These are phyloP conservation scores for Naganishia sp. DNA, from an alignment of 1,284 basidiomycete species.

Conservation along the genomic window DNA sequence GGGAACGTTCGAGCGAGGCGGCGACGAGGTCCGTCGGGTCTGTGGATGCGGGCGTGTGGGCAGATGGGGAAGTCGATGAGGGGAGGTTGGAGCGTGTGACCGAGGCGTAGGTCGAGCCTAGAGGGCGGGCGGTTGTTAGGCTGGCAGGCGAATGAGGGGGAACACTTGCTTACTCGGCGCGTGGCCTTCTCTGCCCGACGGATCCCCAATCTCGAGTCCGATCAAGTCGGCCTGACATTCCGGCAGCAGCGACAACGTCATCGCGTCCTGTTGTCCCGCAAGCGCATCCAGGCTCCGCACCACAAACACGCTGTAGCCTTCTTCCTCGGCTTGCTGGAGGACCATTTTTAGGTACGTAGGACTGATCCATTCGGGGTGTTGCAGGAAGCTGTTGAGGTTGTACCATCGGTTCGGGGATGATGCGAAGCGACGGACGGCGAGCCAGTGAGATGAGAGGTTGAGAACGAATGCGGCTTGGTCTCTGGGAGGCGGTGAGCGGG, in stretches of 20 bases:
- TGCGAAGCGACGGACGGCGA: constrained; percentile 80
- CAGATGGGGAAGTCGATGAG: not conserved
- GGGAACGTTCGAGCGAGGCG: constrained; percentile 67
- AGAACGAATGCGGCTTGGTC: constrained; percentile 84
- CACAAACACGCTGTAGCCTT: constrained; percentile 88
- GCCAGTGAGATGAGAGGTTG: constrained; percentile 86
- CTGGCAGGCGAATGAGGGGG: constrained; percentile 14
- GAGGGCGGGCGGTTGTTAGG: constrained; percentile 7
- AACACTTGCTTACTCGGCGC: not conserved
- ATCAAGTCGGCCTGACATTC: constrained; percentile 48
- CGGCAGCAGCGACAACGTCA: constrained; percentile 48
- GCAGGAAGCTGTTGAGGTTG: constrained; percentile 80
- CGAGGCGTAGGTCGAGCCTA: constrained; percentile 33
- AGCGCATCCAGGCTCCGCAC: constrained; percentile 58
- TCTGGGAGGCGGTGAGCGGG: constrained; percentile 53
- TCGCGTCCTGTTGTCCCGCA: constrained; percentile 31
- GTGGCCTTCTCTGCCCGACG: constrained; percentile 39
- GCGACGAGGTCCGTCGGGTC: constrained; percentile 62
- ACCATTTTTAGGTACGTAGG: constrained; percentile 81
- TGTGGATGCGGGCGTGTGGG: constrained; percentile 26
- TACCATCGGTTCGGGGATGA: constrained; percentile 69
- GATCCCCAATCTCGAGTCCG: constrained; percentile 48
- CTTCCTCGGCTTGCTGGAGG: constrained; percentile 78
- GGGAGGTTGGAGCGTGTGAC: constrained; percentile 16
- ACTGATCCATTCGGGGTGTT: constrained; percentile 76